phyloP scores from a whole-genome alignment of 1,139 yeast species.

The Saccharomyces hybrid region DNA sequence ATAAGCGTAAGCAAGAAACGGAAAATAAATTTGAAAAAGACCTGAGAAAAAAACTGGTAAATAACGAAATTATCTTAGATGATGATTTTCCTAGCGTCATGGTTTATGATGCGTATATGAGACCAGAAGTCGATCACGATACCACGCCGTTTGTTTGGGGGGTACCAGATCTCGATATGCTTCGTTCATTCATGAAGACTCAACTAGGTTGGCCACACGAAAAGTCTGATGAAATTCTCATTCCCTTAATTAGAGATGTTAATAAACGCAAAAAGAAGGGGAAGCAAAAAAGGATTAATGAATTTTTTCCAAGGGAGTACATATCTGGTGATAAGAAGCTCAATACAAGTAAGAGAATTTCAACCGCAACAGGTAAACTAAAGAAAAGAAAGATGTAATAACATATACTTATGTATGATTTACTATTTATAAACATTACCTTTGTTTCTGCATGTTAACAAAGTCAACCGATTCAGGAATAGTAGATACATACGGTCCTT shows the following conservation, averaged over 20 bases:
- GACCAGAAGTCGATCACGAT: slow-evolving; percentile 82
- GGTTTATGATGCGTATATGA: slow-evolving; percentile 64
- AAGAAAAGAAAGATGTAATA: slow-evolving; percentile 24
- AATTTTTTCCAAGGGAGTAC: slow-evolving; percentile 45
- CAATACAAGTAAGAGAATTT: slow-evolving; percentile 51
- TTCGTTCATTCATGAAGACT: slow-evolving; percentile 60
- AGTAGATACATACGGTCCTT: neutral
- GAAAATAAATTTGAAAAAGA: slow-evolving; percentile 45
- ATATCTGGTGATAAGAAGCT: slow-evolving; percentile 41
- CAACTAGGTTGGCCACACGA: slow-evolving; percentile 79
- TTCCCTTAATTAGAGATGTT: slow-evolving; percentile 81
- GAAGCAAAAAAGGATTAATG: slow-evolving; percentile 49
- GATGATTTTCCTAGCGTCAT: slow-evolving; percentile 61
- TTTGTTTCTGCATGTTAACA: neutral
- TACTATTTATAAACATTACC: neutral
- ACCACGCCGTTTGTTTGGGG: slow-evolving; percentile 83
- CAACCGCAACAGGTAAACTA: slow-evolving; percentile 49
- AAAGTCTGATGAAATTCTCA: slow-evolving; percentile 71
- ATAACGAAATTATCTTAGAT: slow-evolving; percentile 39
- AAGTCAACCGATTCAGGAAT: neutral
- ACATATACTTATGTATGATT: neutral
- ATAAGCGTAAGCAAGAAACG: slow-evolving; percentile 34
- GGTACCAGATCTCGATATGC: slow-evolving; percentile 70
- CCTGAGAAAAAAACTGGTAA: slow-evolving; percentile 55
- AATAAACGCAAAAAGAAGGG: slow-evolving; percentile 52